Base-by-base conservation (phyloP, 2,329 filamentous ascomycete species). In the Rhytidhysteron rufulum region DNA sequence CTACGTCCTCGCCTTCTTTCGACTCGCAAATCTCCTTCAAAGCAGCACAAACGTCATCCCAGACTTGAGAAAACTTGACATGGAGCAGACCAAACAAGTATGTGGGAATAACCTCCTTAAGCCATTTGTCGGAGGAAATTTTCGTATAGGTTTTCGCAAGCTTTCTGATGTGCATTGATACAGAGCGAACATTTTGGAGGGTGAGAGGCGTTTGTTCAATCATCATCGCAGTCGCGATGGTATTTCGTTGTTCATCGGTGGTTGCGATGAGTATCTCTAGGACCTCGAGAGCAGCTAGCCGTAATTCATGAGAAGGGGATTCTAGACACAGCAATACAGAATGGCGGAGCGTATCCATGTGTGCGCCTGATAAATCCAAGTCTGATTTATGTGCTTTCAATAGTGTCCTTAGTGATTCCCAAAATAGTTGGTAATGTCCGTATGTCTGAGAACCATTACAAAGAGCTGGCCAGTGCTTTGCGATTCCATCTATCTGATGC, bases 41-140 rank as follows among this genome's bases (percentile, higher is more conserved):
- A 1, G 86, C 82, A 40, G 82, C 78, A 37, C 85, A 80, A 1
- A 87, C 79, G 54, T 95, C 88, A 44, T 95, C 87, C 87, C 91
- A 96, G 5, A 94, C 73, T 25, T 88, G 88, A 1, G 89, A 79
- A 49, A 96, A 74, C 51, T 85, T 87, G 35, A 95, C 82, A 1
- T 90, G 93, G 44, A 97, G 75, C 65, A 96, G 78, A 35, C 93
- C 93, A 53, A 96, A 95, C 53, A 88, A 82, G 55, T 90, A 97
- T 0, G 80, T 76, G 0, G 90, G 86, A 21, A 97, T 77, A 5
- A 88, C 80, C 53, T 78, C 75, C 43, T 78, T 74, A 48, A 94
- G 68, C 79, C 84, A 86, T 2, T 78, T 78, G 27, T 78, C 73
- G 2, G 77, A 68, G 30, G 72, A 69, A 8, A 83, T 59, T 18